A percentile compares a stretch with the other conserved stretches of the same genome.
These are phyloP conservation scores for Amylocarpus encephaloides DNA, from an alignment of 2,329 filamentous ascomycete genomes.

Conservation along the genomic window DNA sequence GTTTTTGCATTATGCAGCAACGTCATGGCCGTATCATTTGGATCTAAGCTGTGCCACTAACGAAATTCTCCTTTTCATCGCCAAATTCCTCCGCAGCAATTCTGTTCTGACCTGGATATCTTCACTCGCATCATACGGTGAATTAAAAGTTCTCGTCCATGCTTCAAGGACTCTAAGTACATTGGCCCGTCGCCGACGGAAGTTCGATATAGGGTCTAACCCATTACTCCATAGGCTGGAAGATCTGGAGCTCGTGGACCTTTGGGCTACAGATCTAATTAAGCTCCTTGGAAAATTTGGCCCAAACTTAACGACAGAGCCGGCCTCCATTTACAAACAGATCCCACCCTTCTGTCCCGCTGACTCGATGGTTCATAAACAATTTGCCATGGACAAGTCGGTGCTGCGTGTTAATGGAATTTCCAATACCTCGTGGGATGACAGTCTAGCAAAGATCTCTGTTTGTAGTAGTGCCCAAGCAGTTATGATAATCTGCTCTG, in stretches of 20 bases:
- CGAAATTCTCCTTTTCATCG: constrained; percentile 14
- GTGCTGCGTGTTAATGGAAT: constrained; percentile 5
- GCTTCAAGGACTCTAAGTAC: constrained; percentile 26
- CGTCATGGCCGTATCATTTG: constrained; percentile 27
- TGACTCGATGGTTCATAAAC: constrained; percentile 31
- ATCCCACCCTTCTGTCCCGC: constrained; percentile 37
- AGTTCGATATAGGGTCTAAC: constrained; percentile 10
- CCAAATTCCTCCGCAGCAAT: constrained; percentile 22
- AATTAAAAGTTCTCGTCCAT: constrained; percentile 27
- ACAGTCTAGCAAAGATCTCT: constrained; percentile 8
- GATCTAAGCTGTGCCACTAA: constrained; percentile 1
- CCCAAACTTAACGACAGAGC: constrained; percentile 21
- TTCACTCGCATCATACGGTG: constrained; percentile 20
- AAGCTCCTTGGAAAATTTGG: constrained; percentile 35
- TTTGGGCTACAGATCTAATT: constrained; percentile 33
- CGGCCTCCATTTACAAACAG: constrained; percentile 33
- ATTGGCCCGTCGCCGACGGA: constrained; percentile 13
- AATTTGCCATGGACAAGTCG: constrained; percentile 24
- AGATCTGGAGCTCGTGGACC: constrained; percentile 25
- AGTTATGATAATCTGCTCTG: constrained; percentile 2
- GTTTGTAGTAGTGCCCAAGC: not conserved
- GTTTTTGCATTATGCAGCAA: constrained; percentile 21
- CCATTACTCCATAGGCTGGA: constrained; percentile 8
- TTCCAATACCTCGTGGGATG: constrained; percentile 10
- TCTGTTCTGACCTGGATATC: constrained; percentile 33